Evolutionary conservation across 345 rosid species (phyloP), one percentile per base, ranked within the genome.

Genomic region (Pelargonium nanum): DNA sequence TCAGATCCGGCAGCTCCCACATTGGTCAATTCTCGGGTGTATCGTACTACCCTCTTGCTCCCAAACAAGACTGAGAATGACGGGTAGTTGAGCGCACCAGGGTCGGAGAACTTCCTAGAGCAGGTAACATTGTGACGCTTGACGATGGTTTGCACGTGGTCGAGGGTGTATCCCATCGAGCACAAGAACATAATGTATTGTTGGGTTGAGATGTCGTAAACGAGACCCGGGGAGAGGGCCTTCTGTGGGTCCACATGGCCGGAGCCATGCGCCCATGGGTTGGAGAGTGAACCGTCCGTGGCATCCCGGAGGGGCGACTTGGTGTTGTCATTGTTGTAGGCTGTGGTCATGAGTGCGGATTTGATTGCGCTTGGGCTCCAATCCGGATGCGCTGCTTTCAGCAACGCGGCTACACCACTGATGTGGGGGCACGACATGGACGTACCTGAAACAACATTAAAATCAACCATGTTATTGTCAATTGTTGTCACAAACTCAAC

Each of bases 371-470:
- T 85, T 1, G 98, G 92, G 70, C 92, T 88, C 98, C 98, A 88
- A 0, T 79, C 79, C 0, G 96, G 96, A 59, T 84, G 91, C 13
- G 88, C 96, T 40, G 85, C 96, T 66, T 86, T 91, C 9, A 91
- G 71, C 65, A 91, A 69, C 1, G 95, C 98, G 0, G 87, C 98
- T 23, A 91, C 70, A 4, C 98, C 96, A 20, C 98, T 91, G 56
- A 91, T 76, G 69, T 91, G 98, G 0, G 98, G 98, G 79, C 98
- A 91, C 0, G 98, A 91, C 98, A 91, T 91, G 0, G 98, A 91
- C 17, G 98, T 91, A 30, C 97, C 97, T 90, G 13, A 8, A 34
- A 19, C 0, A 23, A 13, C 19, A 51, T 61, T 51, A 16, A 26
- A 13, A 2, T 17, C 4, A 15, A 60, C 53, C 1, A 59, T 22